A percentile compares a stretch with the other conserved stretches of the same genome.
Evolutionary conservation across 352 stramenopile species (phyloP).

Genomic region (Globisporangium carolinianum): DNA sequence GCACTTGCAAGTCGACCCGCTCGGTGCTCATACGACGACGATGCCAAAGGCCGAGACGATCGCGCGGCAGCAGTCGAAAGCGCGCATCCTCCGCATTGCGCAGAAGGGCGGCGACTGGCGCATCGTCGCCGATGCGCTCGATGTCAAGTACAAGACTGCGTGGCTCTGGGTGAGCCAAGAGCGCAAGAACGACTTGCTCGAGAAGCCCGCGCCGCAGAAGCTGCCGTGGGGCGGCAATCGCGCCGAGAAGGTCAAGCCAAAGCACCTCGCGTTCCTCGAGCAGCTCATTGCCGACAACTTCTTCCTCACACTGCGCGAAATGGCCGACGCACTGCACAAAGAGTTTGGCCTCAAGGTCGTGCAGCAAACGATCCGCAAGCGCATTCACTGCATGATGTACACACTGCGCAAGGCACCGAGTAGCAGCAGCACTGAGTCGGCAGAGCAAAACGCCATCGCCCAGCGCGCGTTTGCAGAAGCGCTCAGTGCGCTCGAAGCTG

Average conservation of each 20-base stretch:
- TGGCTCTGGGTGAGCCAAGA: slow-evolving; percentile 17
- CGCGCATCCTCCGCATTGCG: slow-evolving; percentile 16
- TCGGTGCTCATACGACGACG: background rate
- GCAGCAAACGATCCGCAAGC: slow-evolving; percentile 14
- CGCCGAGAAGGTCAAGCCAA: slow-evolving; percentile 15
- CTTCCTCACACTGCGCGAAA: slow-evolving; percentile 15
- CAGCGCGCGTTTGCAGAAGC: slow-evolving; percentile 1
- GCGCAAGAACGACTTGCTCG: slow-evolving; percentile 14
- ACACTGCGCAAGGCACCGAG: slow-evolving; percentile 7
- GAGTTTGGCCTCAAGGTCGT: slow-evolving; percentile 15
- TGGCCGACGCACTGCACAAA: slow-evolving; percentile 9
- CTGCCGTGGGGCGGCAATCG: slow-evolving; percentile 14
- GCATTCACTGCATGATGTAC: slow-evolving; percentile 13
- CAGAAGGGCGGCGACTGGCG: slow-evolving; percentile 17
- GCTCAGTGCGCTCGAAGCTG: background rate
- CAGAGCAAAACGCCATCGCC: slow-evolving; percentile 6
- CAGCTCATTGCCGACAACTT: slow-evolving; percentile 13
- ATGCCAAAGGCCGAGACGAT: slow-evolving; percentile 17
- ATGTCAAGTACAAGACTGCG: slow-evolving; percentile 19
- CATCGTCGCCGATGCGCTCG: slow-evolving; percentile 12
- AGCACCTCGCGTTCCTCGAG: slow-evolving; percentile 16
- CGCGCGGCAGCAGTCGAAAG: slow-evolving; percentile 13
- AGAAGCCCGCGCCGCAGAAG: slow-evolving; percentile 7
- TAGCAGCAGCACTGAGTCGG: background rate
- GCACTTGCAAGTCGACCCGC: background rate